phyloP scores from a whole-genome alignment of 805 yeast genomes.

The Komagataella mondaviorum region DNA sequence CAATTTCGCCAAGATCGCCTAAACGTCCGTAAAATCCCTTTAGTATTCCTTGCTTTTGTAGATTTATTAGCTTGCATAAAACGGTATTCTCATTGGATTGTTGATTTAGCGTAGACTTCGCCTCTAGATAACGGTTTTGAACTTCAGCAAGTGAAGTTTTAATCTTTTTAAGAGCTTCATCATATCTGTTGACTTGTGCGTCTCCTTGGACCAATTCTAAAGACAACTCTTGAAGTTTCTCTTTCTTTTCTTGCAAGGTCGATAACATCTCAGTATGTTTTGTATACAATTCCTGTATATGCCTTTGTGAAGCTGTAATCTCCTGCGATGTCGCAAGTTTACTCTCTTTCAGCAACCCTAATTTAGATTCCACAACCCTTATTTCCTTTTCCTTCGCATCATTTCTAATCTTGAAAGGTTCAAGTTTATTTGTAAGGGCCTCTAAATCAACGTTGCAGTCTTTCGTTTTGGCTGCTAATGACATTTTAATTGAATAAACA shows the following conservation, averaged over 20 bases:
- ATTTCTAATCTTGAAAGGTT: constrained; percentile 72
- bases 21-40: constrained; percentile 80
- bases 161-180: constrained; percentile 34
- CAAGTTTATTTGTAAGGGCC: constrained; percentile 45
- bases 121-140: constrained; percentile 56
- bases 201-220: constrained; percentile 27
- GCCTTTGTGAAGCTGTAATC: constrained; percentile 3
- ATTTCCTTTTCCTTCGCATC: constrained; percentile 50
- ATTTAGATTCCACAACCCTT: constrained; percentile 48
- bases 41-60: constrained; percentile 72
- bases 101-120: constrained; percentile 41
- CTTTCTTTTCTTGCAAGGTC: constrained; percentile 36
- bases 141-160: constrained; percentile 35
- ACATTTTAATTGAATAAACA: constrained; percentile 51
- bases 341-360: constrained; percentile 41
- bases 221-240: constrained; percentile 28
- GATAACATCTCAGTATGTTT: constrained; percentile 20
- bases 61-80: constrained; percentile 47
- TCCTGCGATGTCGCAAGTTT: constrained; percentile 29
- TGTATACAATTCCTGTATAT: constrained; percentile 19
- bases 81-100: constrained; percentile 64
- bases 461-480: constrained; percentile 63
- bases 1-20: constrained; percentile 89
- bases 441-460: constrained; percentile 55
- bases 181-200: constrained; percentile 30